Percentiles rank a stretch among this genome's conserved stretches.
phyloP scores from a whole-genome alignment of 192 early-diverging fungal genomes.

The Mortierella alpina region DNA sequence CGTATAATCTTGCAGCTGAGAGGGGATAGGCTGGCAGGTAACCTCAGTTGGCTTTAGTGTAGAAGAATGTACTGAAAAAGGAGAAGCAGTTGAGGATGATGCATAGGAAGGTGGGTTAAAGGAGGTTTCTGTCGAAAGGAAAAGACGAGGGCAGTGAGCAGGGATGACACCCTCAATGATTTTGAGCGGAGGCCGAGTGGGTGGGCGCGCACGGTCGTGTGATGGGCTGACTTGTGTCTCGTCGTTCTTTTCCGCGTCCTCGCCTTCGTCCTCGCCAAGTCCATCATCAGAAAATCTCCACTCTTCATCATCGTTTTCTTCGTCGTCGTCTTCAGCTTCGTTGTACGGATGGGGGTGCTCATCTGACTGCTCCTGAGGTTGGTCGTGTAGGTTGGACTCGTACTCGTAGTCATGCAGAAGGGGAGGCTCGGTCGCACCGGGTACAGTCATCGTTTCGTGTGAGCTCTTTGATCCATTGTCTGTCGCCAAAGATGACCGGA shows the following conservation, averaged over 20 bases:
- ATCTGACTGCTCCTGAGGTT: background rate
- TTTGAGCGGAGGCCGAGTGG: background rate
- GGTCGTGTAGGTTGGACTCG: background rate
- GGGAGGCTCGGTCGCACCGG: background rate
- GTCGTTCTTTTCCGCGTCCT: background rate
- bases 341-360: background rate
- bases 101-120: constrained; percentile 14
- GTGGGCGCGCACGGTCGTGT: background rate
- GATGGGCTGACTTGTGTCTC: no score
- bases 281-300: constrained; percentile 1
- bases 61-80: background rate
- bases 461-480: background rate
- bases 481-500: background rate
- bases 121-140: constrained; percentile 24
- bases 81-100: constrained; percentile 14
- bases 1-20: constrained; percentile 14
- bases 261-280: background rate
- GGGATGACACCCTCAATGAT: constrained; percentile 8
- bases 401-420: background rate
- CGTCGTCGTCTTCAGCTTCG: background rate
- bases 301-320: background rate
- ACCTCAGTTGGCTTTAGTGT: constrained; percentile 17
- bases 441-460: background rate
- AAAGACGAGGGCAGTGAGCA: constrained; percentile 12
- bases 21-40: constrained; percentile 11